Evolutionary conservation across 1,139 yeast species (phyloP), one percentile per base, ranked within the genome.

Genomic region (Taiozyma sp.): DNA sequence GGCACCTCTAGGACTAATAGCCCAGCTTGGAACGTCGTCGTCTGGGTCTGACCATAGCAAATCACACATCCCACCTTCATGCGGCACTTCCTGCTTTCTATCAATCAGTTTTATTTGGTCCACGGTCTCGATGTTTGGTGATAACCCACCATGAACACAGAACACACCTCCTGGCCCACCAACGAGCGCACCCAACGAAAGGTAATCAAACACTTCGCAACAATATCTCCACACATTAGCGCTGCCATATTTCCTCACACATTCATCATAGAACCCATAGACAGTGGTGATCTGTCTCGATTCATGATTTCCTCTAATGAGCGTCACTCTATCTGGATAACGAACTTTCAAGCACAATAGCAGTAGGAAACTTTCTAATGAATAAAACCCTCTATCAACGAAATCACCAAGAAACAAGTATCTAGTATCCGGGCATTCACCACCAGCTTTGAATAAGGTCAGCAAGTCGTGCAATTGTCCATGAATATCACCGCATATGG

Each of bases 51-150:
- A 86, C 99, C 99, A 93, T 53, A 93, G 75, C 65, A 93, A 74
- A 68, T 93, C 99, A 71, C 98, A 93, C 97, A 93, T 93, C 49
- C 97, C 96, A 41, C 99, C 99, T 69, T 93, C 99, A 67, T 93
- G 99, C 37, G 99, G 99, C 48, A 93, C 98, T 71, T 93, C 99
- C 72, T 93, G 98, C 57, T 80, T 79, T 59, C 76, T 65, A 58
- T 71, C 72, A 40, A 72, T 63, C 28, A 60, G 47, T 58, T 96
- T 76, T 52, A 93, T 95, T 69, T 89, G 95, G 68, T 89, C 96
- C 55, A 93, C 81, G 45, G 90, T 81, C 62, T 87, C 88, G 61
- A 95, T 85, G 76, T 88, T 90, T 49, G 99, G 99, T 28, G 96
- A 88, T 56, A 93, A 77, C 1, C 99, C 99, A 47, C 99, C 99